These are phyloP conservation scores for Cladophialophora immunda DNA, from an alignment of 2,329 filamentous ascomycete species.

Conservation along the genomic window DNA sequence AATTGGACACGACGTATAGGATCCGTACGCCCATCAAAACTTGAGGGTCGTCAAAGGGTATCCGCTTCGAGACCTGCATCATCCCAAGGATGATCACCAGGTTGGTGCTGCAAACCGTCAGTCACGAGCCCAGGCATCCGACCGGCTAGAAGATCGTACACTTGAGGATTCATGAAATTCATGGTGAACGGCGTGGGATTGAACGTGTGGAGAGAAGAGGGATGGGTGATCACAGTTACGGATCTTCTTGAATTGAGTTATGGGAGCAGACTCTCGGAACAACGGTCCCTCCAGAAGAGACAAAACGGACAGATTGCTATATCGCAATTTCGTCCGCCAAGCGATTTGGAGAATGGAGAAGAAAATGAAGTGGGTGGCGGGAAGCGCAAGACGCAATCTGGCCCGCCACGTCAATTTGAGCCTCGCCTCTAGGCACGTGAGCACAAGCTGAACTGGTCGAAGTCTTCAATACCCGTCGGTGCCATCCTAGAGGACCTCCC, in stretches of 20 bases:
- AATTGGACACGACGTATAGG: slow-evolving; percentile 74
- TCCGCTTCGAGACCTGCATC: slow-evolving; percentile 97
- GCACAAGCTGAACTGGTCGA: background rate
- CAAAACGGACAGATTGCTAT: slow-evolving; percentile 31
- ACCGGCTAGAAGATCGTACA: slow-evolving; percentile 16
- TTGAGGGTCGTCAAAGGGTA: slow-evolving; percentile 90
- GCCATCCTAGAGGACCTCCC: background rate
- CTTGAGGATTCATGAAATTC: slow-evolving; percentile 32
- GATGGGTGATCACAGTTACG: background rate
- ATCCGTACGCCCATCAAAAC: slow-evolving; percentile 71
- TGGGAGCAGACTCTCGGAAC: background rate
- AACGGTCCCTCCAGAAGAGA: background rate
- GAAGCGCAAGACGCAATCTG: background rate
- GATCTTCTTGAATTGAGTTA: background rate
- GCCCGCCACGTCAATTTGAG: background rate
- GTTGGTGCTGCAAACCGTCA: slow-evolving; percentile 73
- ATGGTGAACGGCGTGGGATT: slow-evolving; percentile 12
- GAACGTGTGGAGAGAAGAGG: background rate
- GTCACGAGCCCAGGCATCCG: slow-evolving; percentile 15
- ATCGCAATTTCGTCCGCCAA: slow-evolving; percentile 9
- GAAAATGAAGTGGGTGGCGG: slow-evolving; percentile 7
- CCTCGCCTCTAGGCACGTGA: slow-evolving; percentile 2
- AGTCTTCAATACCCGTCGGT: background rate
- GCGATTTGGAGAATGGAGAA: slow-evolving; percentile 4
- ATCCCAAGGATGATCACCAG: slow-evolving; percentile 94